Base-by-base conservation (phyloP, 441 rosid genomes). In the Adansonia grandidieri region DNA sequence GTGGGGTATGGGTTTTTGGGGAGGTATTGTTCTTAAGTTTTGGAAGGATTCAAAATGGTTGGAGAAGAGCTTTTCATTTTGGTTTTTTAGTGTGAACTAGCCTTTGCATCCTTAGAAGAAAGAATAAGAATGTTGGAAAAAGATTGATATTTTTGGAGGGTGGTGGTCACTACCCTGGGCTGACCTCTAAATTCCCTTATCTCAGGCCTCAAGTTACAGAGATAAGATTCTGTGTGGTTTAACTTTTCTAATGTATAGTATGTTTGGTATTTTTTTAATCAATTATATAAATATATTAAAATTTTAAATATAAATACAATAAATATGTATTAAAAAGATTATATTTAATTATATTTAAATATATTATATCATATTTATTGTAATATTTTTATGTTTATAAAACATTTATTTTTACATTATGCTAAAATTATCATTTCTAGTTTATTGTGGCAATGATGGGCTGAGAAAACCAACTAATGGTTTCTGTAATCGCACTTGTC, bases 81-180 rank as follows among this genome's bases (percentile, higher is more conserved):
- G 1, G 7, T 47, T 28, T 15, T 66, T 48, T 20, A 77, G 67
- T 85, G 84, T 82, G 88, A 84, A 82, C 76, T 73, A 76, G 86
- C 44, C 75, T 9, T 79, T 53, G 77, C 75, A 78, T 79, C 77
- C 73, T 58, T 17, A 0, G 58, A 78, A 79, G 76, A 66, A 82
- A 82, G 86, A 84, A 84, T 76, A 63, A 80, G 86, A 87, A 87
- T 81, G 79, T 71, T 75, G 75, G 28, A 24, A 44, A 62, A 62
- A 62, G 45, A 9, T 24, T 47, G 65, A 69, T 28, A 2, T 37
- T 74, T 47, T 48, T 66, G 17, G 8, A 42, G 19, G 3, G 51
- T 48, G 48, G 56, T 65, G 82, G 83, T 75, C 84, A 81, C 76
- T 79, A 20, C 6, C 24, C 24, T 37, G 42, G 42, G 4, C 42